phyloP scores from a whole-genome alignment of 108 stramenopile genomes.

The Skeletonema menzelii region DNA sequence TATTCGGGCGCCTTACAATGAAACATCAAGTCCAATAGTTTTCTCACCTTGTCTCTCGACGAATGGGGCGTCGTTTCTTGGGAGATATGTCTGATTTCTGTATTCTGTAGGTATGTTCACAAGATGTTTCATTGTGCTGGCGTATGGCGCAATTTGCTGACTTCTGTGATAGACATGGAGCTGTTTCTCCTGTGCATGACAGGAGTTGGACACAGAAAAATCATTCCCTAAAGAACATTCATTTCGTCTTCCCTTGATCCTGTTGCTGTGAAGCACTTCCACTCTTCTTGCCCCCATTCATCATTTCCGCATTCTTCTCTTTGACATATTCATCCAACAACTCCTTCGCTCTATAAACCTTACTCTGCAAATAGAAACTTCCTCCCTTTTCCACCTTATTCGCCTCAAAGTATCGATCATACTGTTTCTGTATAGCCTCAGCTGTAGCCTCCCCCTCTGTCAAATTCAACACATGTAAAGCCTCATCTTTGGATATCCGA shows the following conservation, averaged over 20 bases:
- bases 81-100: not conserved
- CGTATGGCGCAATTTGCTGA: not conserved
- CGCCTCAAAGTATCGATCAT: conserved; percentile 89
- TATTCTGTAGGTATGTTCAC: not conserved
- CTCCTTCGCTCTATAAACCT: conserved; percentile 95
- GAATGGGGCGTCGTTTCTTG: too few relatives aligned
- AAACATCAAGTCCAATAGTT: not conserved
- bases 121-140: not conserved
- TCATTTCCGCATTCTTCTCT: conserved; percentile 48
- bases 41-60: not conserved
- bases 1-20: not conserved
- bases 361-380: conserved; percentile 98
- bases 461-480: conserved; percentile 68
- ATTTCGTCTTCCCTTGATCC: not conserved
- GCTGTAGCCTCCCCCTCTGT: conserved; percentile 55
- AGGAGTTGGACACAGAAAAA: too few relatives aligned
- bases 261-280: not conserved
- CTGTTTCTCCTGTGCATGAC: not conserved
- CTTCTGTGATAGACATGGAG: not conserved
- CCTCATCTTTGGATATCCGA: conserved; percentile 67
- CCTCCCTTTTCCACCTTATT: conserved; percentile 95
- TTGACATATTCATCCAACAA: conserved; percentile 72
- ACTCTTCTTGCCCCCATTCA: not conserved
- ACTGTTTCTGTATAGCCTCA: conserved; percentile 66
- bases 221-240: not conserved